These are phyloP conservation scores for Trichophyton verrucosum DNA, from an alignment of 2,329 filamentous ascomycete species.

Conservation along the genomic window DNA sequence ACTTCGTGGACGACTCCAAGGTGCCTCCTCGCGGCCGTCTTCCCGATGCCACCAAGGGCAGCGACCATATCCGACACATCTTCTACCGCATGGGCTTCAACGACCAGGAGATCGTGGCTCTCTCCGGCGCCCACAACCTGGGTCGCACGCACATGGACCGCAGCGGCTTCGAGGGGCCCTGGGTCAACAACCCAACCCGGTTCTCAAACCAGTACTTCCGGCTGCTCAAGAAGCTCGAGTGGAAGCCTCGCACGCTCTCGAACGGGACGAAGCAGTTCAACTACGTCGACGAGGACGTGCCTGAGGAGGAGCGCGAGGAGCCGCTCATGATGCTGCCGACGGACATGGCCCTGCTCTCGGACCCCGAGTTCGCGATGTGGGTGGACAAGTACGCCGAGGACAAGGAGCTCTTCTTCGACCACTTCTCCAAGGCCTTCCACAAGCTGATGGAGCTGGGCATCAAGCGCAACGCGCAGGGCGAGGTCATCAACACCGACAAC, in stretches of 20 bases:
- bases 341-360: conserved; percentile 46
- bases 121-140: conserved; percentile 45
- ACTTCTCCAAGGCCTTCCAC: conserved; percentile 47
- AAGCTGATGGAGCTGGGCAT: conserved; percentile 53
- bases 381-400: conserved; percentile 49
- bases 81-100: conserved; percentile 51
- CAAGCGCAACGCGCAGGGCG: conserved; percentile 40
- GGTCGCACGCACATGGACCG: conserved; percentile 45
- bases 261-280: conserved; percentile 47
- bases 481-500: conserved; percentile 46
- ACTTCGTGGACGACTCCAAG: conserved; percentile 49
- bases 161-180: conserved; percentile 46
- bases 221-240: conserved; percentile 40
- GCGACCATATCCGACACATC: conserved; percentile 43
- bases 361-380: conserved; percentile 43
- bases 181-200: conserved; percentile 47
- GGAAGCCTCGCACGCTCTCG: conserved; percentile 42
- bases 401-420: conserved; percentile 49
- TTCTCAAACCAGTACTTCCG: conserved; percentile 49
- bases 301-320: conserved; percentile 32
- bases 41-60: conserved; percentile 43
- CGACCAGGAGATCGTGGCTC: conserved; percentile 48
- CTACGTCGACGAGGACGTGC: conserved; percentile 44
- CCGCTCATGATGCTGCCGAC: conserved; percentile 57
- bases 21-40: conserved; percentile 47